A percentile compares a stretch with the other conserved stretches of the same genome.
These are phyloP conservation scores for Blastocystis sp. DNA, from an alignment of 352 stramenopile species.

Conservation along the genomic window DNA sequence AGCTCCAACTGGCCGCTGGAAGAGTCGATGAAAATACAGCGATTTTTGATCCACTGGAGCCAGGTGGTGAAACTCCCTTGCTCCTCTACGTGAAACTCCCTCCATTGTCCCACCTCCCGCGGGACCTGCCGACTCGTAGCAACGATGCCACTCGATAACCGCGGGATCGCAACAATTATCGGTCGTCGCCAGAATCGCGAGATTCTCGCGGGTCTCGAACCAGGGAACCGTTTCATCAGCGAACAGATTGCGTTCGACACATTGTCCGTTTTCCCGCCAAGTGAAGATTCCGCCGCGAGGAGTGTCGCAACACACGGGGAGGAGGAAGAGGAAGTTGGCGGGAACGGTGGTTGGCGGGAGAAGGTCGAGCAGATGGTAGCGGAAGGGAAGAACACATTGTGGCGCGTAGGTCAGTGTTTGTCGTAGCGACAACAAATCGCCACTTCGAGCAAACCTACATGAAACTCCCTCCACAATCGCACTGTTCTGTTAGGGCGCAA, in stretches of 20 bases:
- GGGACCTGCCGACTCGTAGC: background rate
- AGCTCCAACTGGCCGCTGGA: background rate
- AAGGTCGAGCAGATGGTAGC: background rate
- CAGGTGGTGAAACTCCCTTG: no score
- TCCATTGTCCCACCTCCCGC: no score
- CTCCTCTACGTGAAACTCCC: no score
- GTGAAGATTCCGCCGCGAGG: background rate
- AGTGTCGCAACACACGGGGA: background rate
- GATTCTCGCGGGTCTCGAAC: background rate
- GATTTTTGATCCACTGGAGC: background rate
- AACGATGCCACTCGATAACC: background rate
- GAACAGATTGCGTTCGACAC: background rate
- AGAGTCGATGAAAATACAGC: background rate
- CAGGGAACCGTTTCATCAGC: background rate
- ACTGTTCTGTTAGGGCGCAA: background rate
- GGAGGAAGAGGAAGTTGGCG: background rate
- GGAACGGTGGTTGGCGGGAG: background rate
- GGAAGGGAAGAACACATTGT: constrained; percentile 14
- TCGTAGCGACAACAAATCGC: background rate
- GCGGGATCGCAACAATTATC: no score
- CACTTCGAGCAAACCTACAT: background rate
- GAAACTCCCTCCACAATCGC: background rate
- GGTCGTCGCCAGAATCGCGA: no score
- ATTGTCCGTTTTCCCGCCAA: background rate
- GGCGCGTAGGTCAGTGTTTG: background rate